These are phyloP conservation scores for Talaromyces proteolyticus DNA, from an alignment of 495 filamentous ascomycete species.

Conservation along the genomic window DNA sequence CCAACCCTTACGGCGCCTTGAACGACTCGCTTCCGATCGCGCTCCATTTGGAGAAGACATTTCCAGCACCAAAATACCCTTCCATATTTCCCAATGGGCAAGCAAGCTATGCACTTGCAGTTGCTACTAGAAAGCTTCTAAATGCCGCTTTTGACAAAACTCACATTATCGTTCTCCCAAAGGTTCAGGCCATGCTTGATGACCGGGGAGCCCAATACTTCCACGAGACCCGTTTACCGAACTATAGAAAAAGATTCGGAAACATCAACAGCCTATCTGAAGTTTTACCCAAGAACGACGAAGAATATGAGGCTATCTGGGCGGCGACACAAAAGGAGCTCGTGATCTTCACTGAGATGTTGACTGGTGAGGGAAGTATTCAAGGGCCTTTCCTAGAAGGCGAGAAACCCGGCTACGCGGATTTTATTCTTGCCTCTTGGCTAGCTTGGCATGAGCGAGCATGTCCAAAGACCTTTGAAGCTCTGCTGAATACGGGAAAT, in stretches of 20 bases:
- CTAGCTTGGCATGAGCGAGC: conserved; percentile 4
- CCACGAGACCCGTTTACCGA: neutral
- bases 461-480: neutral
- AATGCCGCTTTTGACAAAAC: neutral
- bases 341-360: neutral
- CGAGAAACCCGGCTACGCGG: conserved; percentile 1
- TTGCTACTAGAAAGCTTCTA: neutral
- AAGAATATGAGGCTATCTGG: neutral
- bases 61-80: conserved; percentile 15
- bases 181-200: neutral
- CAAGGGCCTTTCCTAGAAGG: conserved; percentile 2
- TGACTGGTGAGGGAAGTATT: neutral
- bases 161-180: neutral
- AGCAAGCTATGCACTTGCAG: conserved; percentile 1
- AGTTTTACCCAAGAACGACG: neutral
- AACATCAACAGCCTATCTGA: neutral
- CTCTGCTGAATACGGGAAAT: neutral
- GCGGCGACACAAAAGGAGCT: conserved; percentile 2
- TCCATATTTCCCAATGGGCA: conserved; percentile 3
- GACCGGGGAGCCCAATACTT: conserved; percentile 2
- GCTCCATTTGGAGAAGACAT: conserved; percentile 26
- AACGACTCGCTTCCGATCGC: conserved; percentile 36
- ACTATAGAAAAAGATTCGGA: neutral
- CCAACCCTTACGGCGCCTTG: conserved; percentile 22
- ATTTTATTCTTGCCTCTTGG: conserved; percentile 4